Conservation (phyloP, 768 basidiomycete genomes). For the Ramaria sp. region DNA sequence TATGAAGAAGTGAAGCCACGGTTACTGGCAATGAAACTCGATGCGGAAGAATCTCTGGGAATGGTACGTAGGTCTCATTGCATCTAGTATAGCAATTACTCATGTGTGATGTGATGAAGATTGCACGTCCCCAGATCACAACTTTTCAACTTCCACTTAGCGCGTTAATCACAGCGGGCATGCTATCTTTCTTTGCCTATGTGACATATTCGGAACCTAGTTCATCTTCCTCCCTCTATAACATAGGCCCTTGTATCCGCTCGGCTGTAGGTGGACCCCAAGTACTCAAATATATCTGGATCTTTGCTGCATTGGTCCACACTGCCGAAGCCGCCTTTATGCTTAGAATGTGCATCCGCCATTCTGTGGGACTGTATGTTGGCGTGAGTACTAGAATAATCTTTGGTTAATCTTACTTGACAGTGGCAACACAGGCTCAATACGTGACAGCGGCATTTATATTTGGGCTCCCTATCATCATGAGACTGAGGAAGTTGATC, state of each 20-base stretch:
- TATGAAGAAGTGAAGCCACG: constrained; percentile 81
- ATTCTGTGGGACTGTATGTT: constrained; percentile 34
- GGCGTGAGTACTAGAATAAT: constrained; percentile 18
- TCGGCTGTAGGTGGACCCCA: constrained; percentile 20
- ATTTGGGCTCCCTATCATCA: constrained; percentile 45
- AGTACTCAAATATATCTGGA: constrained; percentile 23
- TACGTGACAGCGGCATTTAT: constrained; percentile 43
- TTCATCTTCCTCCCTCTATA: constrained; percentile 14
- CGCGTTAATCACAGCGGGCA: constrained; percentile 16
- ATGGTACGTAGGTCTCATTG: constrained; percentile 39
- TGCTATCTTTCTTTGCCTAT: constrained; percentile 25
- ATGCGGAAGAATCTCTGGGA: constrained; percentile 70
- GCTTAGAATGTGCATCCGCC: constrained; percentile 34
- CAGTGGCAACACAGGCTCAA: constrained; percentile 26
- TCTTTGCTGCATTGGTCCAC: constrained; percentile 28
- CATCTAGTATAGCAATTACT: not conserved
- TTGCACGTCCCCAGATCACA: constrained; percentile 49
- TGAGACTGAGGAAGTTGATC: constrained; percentile 43
- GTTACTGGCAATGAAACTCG: constrained; percentile 66
- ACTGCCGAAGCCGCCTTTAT: constrained; percentile 38
- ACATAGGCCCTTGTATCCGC: constrained; percentile 24
- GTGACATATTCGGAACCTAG: constrained; percentile 17
- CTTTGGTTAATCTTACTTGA: not conserved
- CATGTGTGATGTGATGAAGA: constrained; percentile 25
- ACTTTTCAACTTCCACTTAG: constrained; percentile 38